Percentiles rank a stretch among this genome's conserved stretches.
Conservation (phyloP, 1,284 basidiomycete species). For the Ustilago sp. region DNA sequence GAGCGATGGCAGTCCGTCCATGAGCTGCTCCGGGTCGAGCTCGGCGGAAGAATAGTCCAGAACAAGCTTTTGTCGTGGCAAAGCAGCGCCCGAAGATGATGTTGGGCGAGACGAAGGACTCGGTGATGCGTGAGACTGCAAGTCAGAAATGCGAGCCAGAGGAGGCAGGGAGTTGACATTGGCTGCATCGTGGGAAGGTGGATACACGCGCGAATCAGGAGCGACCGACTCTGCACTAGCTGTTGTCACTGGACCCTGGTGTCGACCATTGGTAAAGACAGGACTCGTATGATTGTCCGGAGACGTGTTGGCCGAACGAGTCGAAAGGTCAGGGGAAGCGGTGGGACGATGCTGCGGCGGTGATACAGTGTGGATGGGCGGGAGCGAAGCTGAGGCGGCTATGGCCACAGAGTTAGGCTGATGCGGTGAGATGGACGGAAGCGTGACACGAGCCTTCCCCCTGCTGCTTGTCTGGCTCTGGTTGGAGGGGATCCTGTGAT, state of each 20-base stretch:
- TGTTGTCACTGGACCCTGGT: not conserved
- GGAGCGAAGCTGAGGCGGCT: slow-evolving; percentile 29
- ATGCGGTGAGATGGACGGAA: slow-evolving; percentile 34
- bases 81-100: slow-evolving; percentile 15
- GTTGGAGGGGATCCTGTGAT: slow-evolving; percentile 42
- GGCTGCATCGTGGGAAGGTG: not conserved
- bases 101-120: slow-evolving; percentile 19
- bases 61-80: slow-evolving; percentile 35
- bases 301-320: slow-evolving; percentile 29
- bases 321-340: slow-evolving; percentile 16
- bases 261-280: slow-evolving; percentile 2
- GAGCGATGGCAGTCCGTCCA: slow-evolving; percentile 16
- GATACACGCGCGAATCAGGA: not conserved
- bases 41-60: slow-evolving; percentile 37
- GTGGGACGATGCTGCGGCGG: slow-evolving; percentile 12
- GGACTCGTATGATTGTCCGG: slow-evolving; percentile 23
- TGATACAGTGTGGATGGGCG: slow-evolving; percentile 21
- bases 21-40: slow-evolving; percentile 31
- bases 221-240: not conserved
- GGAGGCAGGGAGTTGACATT: not conserved
- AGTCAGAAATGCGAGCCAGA: not conserved
- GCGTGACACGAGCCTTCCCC: slow-evolving; percentile 25
- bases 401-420: slow-evolving; percentile 30
- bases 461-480: slow-evolving; percentile 38
- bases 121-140: slow-evolving; percentile 2